These are phyloP conservation scores for Platismatia glauca DNA, from an alignment of 495 filamentous ascomycete genomes.

Conservation along the genomic window DNA sequence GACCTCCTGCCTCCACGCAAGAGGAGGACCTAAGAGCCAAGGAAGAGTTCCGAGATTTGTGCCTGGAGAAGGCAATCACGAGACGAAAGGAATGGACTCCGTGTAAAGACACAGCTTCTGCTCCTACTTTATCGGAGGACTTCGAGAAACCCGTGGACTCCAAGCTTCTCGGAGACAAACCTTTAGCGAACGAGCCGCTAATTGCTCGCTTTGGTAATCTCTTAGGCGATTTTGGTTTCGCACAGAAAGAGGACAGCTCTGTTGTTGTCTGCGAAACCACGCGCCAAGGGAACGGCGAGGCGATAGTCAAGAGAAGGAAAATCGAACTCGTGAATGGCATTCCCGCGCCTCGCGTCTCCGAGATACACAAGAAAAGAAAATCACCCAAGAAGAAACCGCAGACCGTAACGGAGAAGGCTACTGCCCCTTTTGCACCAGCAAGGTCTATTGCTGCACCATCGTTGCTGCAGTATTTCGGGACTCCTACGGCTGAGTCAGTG, in stretches of 20 bases:
- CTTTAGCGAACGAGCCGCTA: slow-evolving; percentile 22
- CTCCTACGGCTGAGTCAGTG: neutral
- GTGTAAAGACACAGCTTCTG: slow-evolving; percentile 23
- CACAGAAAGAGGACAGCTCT: slow-evolving; percentile 1
- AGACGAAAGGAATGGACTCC: slow-evolving; percentile 54
- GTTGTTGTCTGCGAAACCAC: neutral
- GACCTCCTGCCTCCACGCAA: slow-evolving; percentile 19
- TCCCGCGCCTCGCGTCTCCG: slow-evolving; percentile 19
- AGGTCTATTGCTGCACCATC: slow-evolving; percentile 25
- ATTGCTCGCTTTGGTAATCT: slow-evolving; percentile 22
- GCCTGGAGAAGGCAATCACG: slow-evolving; percentile 40
- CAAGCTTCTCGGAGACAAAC: slow-evolving; percentile 4
- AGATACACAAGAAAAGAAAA: slow-evolving; percentile 42
- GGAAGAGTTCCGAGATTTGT: slow-evolving; percentile 16
- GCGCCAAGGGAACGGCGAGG: neutral
- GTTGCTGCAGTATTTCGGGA: slow-evolving; percentile 30
- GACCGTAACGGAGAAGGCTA: slow-evolving; percentile 81
- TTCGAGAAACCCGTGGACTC: slow-evolving; percentile 18
- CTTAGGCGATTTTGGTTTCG: slow-evolving; percentile 26
- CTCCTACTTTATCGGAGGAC: slow-evolving; percentile 15
- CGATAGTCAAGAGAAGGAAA: slow-evolving; percentile 14
- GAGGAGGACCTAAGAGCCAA: slow-evolving; percentile 8
- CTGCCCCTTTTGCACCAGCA: slow-evolving; percentile 55
- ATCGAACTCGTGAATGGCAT: slow-evolving; percentile 20
- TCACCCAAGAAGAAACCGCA: slow-evolving; percentile 61